Base-by-base conservation (phyloP, 495 filamentous ascomycete genomes). In the Parathielavia appendiculata region DNA sequence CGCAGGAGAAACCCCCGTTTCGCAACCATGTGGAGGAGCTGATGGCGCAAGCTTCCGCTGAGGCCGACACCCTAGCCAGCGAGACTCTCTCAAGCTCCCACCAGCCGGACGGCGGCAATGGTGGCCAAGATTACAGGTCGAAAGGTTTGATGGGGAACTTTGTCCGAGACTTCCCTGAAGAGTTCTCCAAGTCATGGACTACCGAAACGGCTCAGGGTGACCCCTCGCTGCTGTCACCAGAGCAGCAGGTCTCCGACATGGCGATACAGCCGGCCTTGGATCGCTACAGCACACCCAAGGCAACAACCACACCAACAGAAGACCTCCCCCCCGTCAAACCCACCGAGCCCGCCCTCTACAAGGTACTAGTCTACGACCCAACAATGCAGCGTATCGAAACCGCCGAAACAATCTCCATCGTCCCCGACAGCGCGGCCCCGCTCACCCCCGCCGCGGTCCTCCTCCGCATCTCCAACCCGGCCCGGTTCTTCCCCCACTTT, bases 401-500 rank as follows among this genome's bases (percentile, higher is more conserved):
- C 16, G 82, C 85, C 9, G 83, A 87, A 62, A 86, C 85, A 8
- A 83, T 80, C 9, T 85, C 84, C 0, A 75, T 79, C 52, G 77
- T 82, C 16, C 63, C 72, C 8, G 79, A 79, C 57, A 70, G 61
- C 17, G 59, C 76, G 5, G 43, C 72, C 0, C 68, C 76, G 4
- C 63, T 82, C 1, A 76, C 78, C 26, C 83, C 85, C 11, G 74
- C 81, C 40, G 84, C 90, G 45, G 79, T 85, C 5, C 71, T 93
- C 10, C 75, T 81, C 10, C 83, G 79, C n/a, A 75, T 92, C 13
- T 81, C 84, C 48, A 83, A 86, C 58, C 86, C 88, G 0, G 76
- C 85, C 20, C 85, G 84, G 57, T 93, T 92, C 67, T 75, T 91
- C 36, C 81, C 87, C 0, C 79, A 89, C 56, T 84, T 92, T 47